A percentile compares a stretch with the other conserved stretches of the same genome.
Evolutionary conservation across 768 basidiomycete species (phyloP).

Genomic region (Pholiota conissans): DNA sequence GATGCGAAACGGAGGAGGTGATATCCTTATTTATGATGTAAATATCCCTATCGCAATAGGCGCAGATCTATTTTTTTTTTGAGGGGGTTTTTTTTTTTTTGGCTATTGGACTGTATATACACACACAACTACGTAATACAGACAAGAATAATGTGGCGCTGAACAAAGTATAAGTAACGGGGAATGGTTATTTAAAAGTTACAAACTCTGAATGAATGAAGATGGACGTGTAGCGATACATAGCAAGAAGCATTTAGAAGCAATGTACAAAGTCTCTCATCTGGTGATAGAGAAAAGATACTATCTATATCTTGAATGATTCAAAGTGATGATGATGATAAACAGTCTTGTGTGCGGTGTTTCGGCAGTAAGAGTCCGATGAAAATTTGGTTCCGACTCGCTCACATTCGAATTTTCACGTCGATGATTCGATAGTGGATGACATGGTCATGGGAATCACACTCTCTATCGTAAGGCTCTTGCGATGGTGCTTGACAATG

Average conservation of each 20-base stretch:
- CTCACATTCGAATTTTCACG: no score
- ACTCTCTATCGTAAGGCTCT: slow-evolving; percentile 18
- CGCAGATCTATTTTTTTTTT: background rate
- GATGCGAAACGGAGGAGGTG: slow-evolving; percentile 6
- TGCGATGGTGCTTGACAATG: slow-evolving; percentile 6
- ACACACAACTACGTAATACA: background rate
- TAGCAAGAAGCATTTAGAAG: background rate
- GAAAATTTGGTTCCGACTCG: no score
- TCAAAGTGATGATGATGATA: background rate
- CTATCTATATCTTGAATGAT: background rate
- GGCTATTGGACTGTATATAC: background rate
- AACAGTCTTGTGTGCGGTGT: no score
- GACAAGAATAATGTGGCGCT: background rate
- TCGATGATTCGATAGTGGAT: slow-evolving; percentile 3
- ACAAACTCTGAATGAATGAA: no score
- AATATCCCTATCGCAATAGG: no score
- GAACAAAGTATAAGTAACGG: background rate
- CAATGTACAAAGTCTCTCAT: no score
- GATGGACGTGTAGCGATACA: no score
- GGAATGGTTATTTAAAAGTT: no score
- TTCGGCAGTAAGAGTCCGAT: background rate
- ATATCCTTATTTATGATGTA: background rate
- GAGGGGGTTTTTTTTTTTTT: background rate
- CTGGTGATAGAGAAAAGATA: no score
- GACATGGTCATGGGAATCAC: slow-evolving; percentile 3